Evolutionary conservation across 306 rosid species (phyloP), one percentile per base, ranked within the genome.

Genomic region (Vigna reflexopilosa): DNA sequence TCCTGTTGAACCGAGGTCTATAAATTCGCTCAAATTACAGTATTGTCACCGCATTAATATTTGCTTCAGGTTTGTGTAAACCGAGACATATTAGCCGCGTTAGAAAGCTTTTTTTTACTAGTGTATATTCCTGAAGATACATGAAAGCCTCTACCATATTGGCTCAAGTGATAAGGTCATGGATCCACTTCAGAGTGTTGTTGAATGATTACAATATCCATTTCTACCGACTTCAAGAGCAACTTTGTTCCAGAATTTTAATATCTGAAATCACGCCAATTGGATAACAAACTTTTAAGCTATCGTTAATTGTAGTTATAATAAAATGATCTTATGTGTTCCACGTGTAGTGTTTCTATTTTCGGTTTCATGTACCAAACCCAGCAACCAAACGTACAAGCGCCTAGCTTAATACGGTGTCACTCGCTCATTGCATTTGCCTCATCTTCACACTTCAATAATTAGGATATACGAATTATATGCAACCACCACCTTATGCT

Each of bases 281-380:
- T 2, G 75, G 50, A 68, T 68, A 4, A 16, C 16, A 3, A 58
- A 34, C 38, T 67, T 68, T 22, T 38, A 34, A 22, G 17, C 52
- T 36, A 40, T 5, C 49, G 30, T 38, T 64, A 54, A 54, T 59
- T 59, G 10, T 66, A 11, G 73, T 44, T 45, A 65, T 66, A 52
- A 28, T 26, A 48, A 49, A 48, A 49, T 75, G 77, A 26, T 61
- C 6, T 20, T 62, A 26, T 67, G 74, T 63, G 16, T 64, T 82
- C 70, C 79, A 77, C 75, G 85, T 72, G 82, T 71, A 54, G 71
- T 22, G 55, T 45, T 77, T 48, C 30, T 16, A 77, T 77, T 77
- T 55, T 61, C 22, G 38, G 75, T 64, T 77, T 64, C 20, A 3
- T 42, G 22, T 0, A 66, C 74, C 83, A 54, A 64, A 71, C 63